Conservation (phyloP, 2,329 filamentous ascomycete species). For the Colletotrichum ledebouriae region DNA sequence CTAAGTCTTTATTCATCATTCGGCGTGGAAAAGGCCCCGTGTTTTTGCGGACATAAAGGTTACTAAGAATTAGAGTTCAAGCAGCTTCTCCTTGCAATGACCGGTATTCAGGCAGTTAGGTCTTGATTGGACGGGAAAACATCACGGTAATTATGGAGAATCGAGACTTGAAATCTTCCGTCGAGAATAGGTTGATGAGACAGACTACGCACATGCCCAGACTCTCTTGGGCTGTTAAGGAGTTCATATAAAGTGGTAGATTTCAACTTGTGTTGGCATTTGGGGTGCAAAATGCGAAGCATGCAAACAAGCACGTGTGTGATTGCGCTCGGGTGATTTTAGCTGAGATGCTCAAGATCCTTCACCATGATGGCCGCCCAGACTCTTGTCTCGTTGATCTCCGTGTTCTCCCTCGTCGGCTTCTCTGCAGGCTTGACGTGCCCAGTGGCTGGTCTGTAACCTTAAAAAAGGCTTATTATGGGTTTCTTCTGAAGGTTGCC, state of each 20-base stretch:
- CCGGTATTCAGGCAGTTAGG: background rate
- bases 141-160: background rate
- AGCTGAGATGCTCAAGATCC: background rate
- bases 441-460: slow-evolving; percentile 10
- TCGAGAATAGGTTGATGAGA: background rate
- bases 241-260: background rate
- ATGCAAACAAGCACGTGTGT: too few species aligned
- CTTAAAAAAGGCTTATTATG: background rate
- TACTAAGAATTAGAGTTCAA: background rate
- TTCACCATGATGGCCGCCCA: background rate
- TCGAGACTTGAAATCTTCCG: background rate
- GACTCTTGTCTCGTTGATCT: slow-evolving; percentile 11
- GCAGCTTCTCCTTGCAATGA: too few species aligned
- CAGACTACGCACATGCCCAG: too few species aligned
- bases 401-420: background rate
- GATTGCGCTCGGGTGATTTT: too few species aligned
- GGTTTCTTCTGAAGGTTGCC: too few species aligned
- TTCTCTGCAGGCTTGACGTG: slow-evolving; percentile 1
- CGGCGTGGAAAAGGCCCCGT: too few species aligned
- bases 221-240: background rate
- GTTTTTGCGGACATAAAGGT: too few species aligned
- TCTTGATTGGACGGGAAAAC: slow-evolving; percentile 4
- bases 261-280: background rate
- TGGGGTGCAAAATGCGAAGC: background rate
- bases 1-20: too few species aligned